A percentile compares a stretch with the other conserved stretches of the same genome.
phyloP scores from a whole-genome alignment of 768 basidiomycete species.

The Daedalea quercina region DNA sequence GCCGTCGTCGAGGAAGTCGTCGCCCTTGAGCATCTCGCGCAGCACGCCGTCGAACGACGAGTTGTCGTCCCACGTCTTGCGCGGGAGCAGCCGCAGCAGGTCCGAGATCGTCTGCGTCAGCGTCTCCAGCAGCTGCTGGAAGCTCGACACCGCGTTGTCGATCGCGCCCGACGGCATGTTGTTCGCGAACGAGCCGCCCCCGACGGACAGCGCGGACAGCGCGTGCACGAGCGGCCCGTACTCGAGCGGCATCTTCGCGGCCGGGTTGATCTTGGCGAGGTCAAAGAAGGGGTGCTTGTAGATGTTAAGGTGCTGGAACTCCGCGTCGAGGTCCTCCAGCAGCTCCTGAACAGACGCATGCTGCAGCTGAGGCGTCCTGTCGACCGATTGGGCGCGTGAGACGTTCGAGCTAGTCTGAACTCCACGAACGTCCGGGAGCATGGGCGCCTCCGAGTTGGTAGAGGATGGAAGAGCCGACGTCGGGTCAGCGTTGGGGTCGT shows the following conservation, averaged over 20 bases:
- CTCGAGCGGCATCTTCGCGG: slow-evolving; percentile 75
- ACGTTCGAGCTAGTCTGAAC: slow-evolving; percentile 44
- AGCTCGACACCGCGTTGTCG: slow-evolving; percentile 84
- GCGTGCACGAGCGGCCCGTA: slow-evolving; percentile 85
- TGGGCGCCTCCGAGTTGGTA: slow-evolving; percentile 41
- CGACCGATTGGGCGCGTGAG: slow-evolving; percentile 57
- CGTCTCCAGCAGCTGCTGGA: slow-evolving; percentile 84
- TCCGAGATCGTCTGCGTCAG: slow-evolving; percentile 88
- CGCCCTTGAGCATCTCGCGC: slow-evolving; percentile 83
- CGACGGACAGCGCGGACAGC: slow-evolving; percentile 78
- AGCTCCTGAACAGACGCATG: slow-evolving; percentile 51
- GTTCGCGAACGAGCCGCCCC: slow-evolving; percentile 77
- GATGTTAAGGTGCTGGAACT: slow-evolving; percentile 58
- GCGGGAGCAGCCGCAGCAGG: slow-evolving; percentile 74
- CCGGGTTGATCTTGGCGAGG: slow-evolving; percentile 58
- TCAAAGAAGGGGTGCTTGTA: slow-evolving; percentile 74
- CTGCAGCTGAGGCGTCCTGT: slow-evolving; percentile 37
- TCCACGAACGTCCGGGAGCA: slow-evolving; percentile 27
- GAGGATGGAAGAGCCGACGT: slow-evolving; percentile 37
- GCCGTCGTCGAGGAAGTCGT: slow-evolving; percentile 77
- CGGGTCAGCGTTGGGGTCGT: slow-evolving; percentile 44
- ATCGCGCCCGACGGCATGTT: slow-evolving; percentile 85
- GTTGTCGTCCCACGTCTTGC: slow-evolving; percentile 86
- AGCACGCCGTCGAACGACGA: slow-evolving; percentile 84
- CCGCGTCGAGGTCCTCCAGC: slow-evolving; percentile 60